Percentiles rank a stretch among this genome's conserved stretches.
Evolutionary conservation across 2,329 filamentous ascomycete genomes (phyloP).

Genomic region (Trichophyton rubrum): DNA sequence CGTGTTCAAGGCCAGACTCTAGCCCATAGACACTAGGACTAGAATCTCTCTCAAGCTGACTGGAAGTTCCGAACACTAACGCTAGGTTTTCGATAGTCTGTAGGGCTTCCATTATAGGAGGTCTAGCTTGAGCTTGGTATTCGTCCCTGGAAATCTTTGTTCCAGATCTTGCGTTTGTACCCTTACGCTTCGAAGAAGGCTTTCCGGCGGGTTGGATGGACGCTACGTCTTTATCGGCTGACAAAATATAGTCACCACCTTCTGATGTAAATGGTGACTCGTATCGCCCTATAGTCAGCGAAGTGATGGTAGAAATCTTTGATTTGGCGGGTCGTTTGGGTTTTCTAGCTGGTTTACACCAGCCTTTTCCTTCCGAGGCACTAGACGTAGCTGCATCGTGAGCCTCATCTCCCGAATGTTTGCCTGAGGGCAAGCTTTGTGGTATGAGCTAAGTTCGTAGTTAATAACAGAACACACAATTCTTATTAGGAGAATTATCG

Average conservation of each 20-base stretch:
- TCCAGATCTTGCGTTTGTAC: constrained; percentile 32
- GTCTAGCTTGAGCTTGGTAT: constrained; percentile 41
- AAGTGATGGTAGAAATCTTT: constrained; percentile 68
- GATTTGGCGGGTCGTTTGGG: constrained; percentile 18
- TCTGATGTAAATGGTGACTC: constrained; percentile 23
- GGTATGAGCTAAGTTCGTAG: not conserved
- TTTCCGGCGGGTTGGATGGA: constrained; percentile 9
- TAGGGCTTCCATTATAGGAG: constrained; percentile 58
- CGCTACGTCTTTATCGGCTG: constrained; percentile 14
- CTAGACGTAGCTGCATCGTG: not conserved
- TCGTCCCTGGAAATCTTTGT: constrained; percentile 26
- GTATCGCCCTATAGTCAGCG: constrained; percentile 62
- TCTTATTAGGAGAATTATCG: not conserved
- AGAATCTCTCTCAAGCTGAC: constrained; percentile 63
- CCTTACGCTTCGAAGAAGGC: constrained; percentile 18
- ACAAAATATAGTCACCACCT: constrained; percentile 16
- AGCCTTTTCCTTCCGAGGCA: not conserved
- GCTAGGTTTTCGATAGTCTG: constrained; percentile 56
- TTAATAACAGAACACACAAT: not conserved
- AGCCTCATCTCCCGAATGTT: not conserved
- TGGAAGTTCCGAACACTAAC: constrained; percentile 75
- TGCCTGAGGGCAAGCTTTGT: not conserved
- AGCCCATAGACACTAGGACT: constrained; percentile 45
- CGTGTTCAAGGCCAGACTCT: constrained; percentile 41
- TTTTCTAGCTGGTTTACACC: constrained; percentile 25